Conservation (phyloP, 2,329 filamentous ascomycete genomes). For the Didymella lethalis region DNA sequence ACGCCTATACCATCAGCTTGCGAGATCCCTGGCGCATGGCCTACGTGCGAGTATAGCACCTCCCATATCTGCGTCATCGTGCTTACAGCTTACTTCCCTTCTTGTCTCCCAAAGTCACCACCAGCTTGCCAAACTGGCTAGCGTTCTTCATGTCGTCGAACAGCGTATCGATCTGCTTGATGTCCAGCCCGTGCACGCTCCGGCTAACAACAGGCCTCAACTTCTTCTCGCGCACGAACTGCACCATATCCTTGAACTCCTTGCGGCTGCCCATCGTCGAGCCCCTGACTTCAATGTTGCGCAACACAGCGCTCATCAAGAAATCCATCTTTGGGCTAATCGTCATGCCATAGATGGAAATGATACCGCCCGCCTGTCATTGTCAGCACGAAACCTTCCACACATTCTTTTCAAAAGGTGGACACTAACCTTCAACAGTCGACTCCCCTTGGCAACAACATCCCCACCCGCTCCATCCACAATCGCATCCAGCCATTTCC, state of each 20-base stretch:
- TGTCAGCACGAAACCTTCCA: not conserved
- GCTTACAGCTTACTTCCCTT: slow-evolving; percentile 45
- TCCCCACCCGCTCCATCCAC: slow-evolving; percentile 92
- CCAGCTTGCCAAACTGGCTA: slow-evolving; percentile 90
- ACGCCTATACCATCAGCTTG: not conserved
- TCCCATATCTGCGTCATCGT: not conserved
- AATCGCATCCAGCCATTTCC: slow-evolving; percentile 79
- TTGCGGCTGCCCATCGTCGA: slow-evolving; percentile 89
- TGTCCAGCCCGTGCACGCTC: slow-evolving; percentile 73
- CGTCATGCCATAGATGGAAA: slow-evolving; percentile 92
- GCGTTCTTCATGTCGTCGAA: slow-evolving; percentile 90
- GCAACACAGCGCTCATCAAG: slow-evolving; percentile 81
- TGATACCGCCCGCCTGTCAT: slow-evolving; percentile 73
- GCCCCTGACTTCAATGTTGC: slow-evolving; percentile 86
- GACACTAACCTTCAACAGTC: slow-evolving; percentile 68
- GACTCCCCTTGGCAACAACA: slow-evolving; percentile 72
- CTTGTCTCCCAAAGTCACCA: slow-evolving; percentile 62
- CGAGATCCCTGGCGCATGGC: not conserved
- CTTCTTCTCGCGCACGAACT: slow-evolving; percentile 76
- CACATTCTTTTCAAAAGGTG: too few relatives aligned
- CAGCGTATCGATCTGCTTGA: slow-evolving; percentile 79
- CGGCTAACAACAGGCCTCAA: slow-evolving; percentile 81
- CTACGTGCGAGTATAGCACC: not conserved
- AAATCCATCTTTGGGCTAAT: slow-evolving; percentile 84
- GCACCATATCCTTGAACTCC: slow-evolving; percentile 91